These are phyloP conservation scores for Neurospora sp. DNA, from an alignment of 495 filamentous ascomycete genomes.

Conservation along the genomic window DNA sequence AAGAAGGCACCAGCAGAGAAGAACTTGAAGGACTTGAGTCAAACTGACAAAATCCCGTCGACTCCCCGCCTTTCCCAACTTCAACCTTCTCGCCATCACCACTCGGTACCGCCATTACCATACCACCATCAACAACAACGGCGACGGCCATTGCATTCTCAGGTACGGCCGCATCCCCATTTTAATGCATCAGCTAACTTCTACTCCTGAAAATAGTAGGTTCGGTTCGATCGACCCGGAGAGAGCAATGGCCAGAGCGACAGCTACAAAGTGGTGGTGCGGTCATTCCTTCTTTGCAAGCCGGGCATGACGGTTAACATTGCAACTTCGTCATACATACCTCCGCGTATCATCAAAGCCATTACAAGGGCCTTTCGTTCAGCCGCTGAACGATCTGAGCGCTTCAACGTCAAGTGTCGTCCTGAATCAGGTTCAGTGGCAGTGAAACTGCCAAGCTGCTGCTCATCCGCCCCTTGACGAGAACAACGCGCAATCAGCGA, in stretches of 20 bases:
- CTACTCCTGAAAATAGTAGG: background rate
- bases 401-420: background rate
- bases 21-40: too few species aligned
- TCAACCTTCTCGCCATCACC: background rate
- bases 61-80: background rate
- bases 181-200: background rate
- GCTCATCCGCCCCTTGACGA: background rate
- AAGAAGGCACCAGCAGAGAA: background rate
- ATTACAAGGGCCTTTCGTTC: background rate
- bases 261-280: background rate
- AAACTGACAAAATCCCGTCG: background rate
- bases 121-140: background rate
- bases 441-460: background rate
- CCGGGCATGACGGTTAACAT: background rate
- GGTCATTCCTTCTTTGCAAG: background rate
- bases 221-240: background rate
- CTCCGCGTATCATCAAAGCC: background rate
- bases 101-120: background rate
- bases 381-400: background rate
- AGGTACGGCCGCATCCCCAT: background rate
- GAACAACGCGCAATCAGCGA: background rate
- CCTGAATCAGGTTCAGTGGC: background rate
- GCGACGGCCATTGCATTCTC: background rate
- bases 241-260: background rate
- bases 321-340: background rate